phyloP scores from a whole-genome alignment of 2,329 filamentous ascomycete genomes.

The Graphium sp. region DNA sequence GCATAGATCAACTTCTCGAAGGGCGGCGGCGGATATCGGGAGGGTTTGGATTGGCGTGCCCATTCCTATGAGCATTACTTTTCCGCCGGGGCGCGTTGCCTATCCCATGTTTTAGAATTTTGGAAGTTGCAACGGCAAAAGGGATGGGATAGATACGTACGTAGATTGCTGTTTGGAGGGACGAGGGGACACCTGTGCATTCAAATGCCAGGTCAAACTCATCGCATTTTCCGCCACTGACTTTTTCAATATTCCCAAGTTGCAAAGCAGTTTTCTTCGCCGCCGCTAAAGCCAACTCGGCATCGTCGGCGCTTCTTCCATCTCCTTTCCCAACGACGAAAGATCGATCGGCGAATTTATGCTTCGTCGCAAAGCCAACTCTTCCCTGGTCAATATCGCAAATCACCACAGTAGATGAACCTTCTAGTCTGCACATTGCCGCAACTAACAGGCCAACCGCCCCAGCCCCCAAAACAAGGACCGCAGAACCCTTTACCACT shows the following conservation, averaged over 20 bases:
- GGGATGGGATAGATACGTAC: constrained; percentile 16
- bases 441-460: constrained; percentile 43
- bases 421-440: constrained; percentile 33
- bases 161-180: constrained; percentile 60
- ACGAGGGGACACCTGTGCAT: constrained; percentile 64
- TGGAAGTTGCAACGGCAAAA: background rate
- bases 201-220: constrained; percentile 57
- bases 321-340: constrained; percentile 29
- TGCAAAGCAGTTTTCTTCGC: no score
- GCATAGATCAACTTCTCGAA: constrained; percentile 54
- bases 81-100: constrained; percentile 49
- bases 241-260: constrained; percentile 8
- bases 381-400: constrained; percentile 40
- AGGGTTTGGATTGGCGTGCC: constrained; percentile 54
- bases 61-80: constrained; percentile 57
- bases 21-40: constrained; percentile 49
- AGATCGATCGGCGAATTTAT: constrained; percentile 41
- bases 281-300: constrained; percentile 24
- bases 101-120: constrained; percentile 9
- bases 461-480: constrained; percentile 43
- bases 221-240: constrained; percentile 29
- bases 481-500: constrained; percentile 19
- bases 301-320: constrained; percentile 29
- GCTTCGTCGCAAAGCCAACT: constrained; percentile 35
- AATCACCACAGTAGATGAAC: constrained; percentile 27